Evolutionary conservation across 78 protist genomes (phyloP), one percentile per base, ranked within the genome.

Genomic region (Chrysochromulina parva): DNA sequence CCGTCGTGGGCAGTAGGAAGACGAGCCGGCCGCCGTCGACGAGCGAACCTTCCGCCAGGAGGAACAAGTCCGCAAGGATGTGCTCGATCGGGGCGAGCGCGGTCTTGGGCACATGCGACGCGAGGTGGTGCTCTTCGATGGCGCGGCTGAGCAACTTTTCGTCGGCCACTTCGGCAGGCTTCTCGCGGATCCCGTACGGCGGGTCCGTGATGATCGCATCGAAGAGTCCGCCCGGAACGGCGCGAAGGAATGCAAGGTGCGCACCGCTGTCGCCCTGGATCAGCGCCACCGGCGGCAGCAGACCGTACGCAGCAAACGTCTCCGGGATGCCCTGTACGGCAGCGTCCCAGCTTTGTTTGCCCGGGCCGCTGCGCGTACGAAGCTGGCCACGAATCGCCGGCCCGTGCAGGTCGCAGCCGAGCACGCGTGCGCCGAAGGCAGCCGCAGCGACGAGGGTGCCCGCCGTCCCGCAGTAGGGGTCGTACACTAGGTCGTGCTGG

Each of bases 121-220:
- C 78, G 78, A 24, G 78, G 50, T 62, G 69, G 26, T 3, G 5
- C 78, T 69, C 78, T 9, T 24, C 52, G 26, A 69, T 28, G 52
- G 50, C 7, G 9, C 78, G 78, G 24, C 13, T 13, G 26, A 17
- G 17, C n/a, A 69, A 50, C 54, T 28, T 3, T 1, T 16, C 57
- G 84, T 52, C 59, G 58, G 22, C 94, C 14, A 92, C 16, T 55
- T 0, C 87, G n/a, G 16, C 90, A 28, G 74, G 14, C 24, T 62
- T 1, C 60, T 84, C 95, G 52, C 95, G 71, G 50, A 94, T 19
- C 20, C 95, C 95, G 74, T 94, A 94, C 14, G 95, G 95, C 53
- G 95, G 95, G 87, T 94, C 95, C 20, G 65, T 28, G 20, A 94
- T 22, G 85, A 94, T 94, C 20, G 94, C 93, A n/a, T 94, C 95